Evolutionary conservation across 352 stramenopile genomes (phyloP), one percentile per base, ranked within the genome.

Genomic region (Phytopythium mirpurense): DNA sequence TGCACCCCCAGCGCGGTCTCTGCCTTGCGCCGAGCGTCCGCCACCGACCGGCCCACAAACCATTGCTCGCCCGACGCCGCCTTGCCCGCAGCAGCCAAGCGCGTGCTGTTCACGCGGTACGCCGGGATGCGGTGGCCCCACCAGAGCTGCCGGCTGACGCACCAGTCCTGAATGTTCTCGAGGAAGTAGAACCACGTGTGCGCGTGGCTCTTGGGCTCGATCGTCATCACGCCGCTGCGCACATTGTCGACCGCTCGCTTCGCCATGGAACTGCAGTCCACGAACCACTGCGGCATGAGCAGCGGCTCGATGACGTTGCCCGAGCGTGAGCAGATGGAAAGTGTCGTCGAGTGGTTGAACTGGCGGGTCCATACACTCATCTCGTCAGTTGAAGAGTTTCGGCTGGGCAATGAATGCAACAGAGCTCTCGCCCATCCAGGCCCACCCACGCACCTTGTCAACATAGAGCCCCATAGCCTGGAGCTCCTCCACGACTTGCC

Each of bases 121-220:
- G 98, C 98, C 9, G 97, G 98, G 55, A 99, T 99, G 43, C 98
- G 96, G 71, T 99, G 98, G 26, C 98, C 98, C 97, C 97, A 99
- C 97, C 97, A 99, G 2, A 99, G 83, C 70, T 99, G 97, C 16
- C 97, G 90, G 67, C 91, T 98, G 43, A 99, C 81, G 60, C 97
- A 99, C 97, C 97, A 99, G 74, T 99, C 96, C 27, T 96, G 88
- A 63, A 99, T 99, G 67, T 99, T 99, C 56, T 99, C 96, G 23
- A 99, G 70, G 80, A 97, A 99, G 59, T 91, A 88, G 68, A 97
- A 99, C 96, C 96, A 99, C 38, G 95, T 99, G 63, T 88, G 75
- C 21, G 65, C 59, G 60, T 99, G 95, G 26, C 90, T 83, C 44
- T 88, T 81, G 11, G 97, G 97, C 60, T 98, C 67, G 52, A 99